phyloP scores from a whole-genome alignment of 306 rosid genomes.

The Rosa rugosa region DNA sequence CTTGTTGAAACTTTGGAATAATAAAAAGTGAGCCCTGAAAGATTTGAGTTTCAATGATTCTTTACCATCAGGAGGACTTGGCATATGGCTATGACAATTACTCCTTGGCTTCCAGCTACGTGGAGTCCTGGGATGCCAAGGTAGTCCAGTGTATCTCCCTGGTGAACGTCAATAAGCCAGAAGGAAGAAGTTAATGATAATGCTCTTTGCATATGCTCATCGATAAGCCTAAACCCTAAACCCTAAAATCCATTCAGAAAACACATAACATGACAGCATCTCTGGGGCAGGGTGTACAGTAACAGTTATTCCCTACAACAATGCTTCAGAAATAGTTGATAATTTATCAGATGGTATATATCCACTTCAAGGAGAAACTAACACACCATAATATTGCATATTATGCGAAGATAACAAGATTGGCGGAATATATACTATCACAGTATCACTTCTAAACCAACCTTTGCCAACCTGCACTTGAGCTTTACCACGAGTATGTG shows the following conservation, averaged over 20 bases:
- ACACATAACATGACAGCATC: background rate
- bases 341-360: background rate
- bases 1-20: background rate
- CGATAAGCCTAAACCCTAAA: too few relatives aligned
- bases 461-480: background rate
- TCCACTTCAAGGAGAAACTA: background rate
- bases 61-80: constrained; percentile 88
- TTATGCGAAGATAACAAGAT: background rate
- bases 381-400: background rate
- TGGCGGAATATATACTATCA: background rate
- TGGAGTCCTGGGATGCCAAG: constrained; percentile 94
- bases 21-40: background rate
- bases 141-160: constrained; percentile 96
- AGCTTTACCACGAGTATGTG: background rate
- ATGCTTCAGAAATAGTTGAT: background rate
- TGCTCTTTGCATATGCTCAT: background rate
- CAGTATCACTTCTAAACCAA: background rate
- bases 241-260: background rate
- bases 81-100: constrained; percentile 88
- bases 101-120: constrained; percentile 96
- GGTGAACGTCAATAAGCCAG: constrained; percentile 26
- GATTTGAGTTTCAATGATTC: constrained; percentile 11
- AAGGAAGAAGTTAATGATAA: constrained; percentile 12
- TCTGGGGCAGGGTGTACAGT: background rate
- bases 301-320: background rate